Percentiles rank a stretch among this genome's conserved stretches.
These are phyloP conservation scores for Gilbertella persicaria DNA, from an alignment of 371 early-diverging fungal genomes.

Conservation along the genomic window DNA sequence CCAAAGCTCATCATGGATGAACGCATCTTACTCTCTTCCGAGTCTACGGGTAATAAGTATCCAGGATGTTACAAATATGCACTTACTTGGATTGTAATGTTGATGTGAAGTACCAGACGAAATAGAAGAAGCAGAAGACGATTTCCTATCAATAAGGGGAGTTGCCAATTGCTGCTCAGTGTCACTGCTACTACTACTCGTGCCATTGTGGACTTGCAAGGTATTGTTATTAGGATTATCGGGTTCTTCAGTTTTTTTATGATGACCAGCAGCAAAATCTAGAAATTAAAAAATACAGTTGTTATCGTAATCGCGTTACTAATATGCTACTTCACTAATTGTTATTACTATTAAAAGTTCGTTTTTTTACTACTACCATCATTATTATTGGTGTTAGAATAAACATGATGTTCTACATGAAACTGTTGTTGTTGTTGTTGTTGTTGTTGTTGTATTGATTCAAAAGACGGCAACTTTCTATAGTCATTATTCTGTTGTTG, in stretches of 20 bases:
- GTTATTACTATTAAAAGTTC: neutral
- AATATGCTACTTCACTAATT: no score
- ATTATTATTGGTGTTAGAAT: neutral
- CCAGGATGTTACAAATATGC: neutral
- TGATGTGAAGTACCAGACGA: slow-evolving; percentile 1
- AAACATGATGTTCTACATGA: no score
- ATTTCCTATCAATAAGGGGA: slow-evolving; percentile 2
- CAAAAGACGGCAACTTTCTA: slow-evolving; percentile 16
- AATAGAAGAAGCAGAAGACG: slow-evolving; percentile 5
- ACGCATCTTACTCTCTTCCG: slow-evolving; percentile 3
- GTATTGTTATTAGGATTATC: no score
- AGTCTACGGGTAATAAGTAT: neutral
- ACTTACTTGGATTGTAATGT: slow-evolving; percentile 6
- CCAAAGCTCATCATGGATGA: slow-evolving; percentile 34
- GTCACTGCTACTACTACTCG: neutral
- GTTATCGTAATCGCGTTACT: no score
- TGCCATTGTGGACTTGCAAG: no score
- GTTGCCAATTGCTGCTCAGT: neutral
- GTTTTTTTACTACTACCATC: neutral
- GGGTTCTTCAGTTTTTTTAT: no score
- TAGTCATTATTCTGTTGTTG: no score
- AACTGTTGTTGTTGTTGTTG: neutral
- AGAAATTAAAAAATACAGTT: no score
- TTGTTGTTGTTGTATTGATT: slow-evolving; percentile 18
- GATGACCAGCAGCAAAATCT: no score